Percentiles rank a stretch among this genome's conserved stretches.
phyloP scores from a whole-genome alignment of 345 rosid species.

The Eucalyptus erythrocorys region DNA sequence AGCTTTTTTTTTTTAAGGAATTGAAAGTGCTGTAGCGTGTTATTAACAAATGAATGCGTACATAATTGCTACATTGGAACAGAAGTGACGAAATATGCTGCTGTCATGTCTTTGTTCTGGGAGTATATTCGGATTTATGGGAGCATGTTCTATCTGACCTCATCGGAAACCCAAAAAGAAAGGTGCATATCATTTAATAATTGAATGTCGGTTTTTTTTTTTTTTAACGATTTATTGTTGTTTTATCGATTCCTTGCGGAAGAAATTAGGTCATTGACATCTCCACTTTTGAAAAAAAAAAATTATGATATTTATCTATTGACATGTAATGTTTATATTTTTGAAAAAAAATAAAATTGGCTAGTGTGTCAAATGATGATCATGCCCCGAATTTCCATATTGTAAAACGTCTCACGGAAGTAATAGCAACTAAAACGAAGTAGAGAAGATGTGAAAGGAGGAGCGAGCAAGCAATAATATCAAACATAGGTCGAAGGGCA shows the following conservation, averaged over 20 bases:
- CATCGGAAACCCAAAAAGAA: not conserved
- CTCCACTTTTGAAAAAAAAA: not conserved
- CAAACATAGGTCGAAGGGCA: not conserved
- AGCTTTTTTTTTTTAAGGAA: not conserved
- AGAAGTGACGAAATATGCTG: not conserved
- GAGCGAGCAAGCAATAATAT: not conserved
- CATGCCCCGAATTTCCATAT: not conserved
- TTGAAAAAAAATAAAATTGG: too few relatives aligned
- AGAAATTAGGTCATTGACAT: not conserved
- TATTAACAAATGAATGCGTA: not conserved
- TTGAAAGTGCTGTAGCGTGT: not conserved
- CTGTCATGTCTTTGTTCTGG: not conserved
- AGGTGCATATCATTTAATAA: not conserved
- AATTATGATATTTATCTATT: not conserved
- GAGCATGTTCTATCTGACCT: not conserved
- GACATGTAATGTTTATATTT: not conserved
- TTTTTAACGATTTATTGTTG: not conserved
- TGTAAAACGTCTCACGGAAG: fast-evolving
- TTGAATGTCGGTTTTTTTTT: not conserved
- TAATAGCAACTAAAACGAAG: not conserved
- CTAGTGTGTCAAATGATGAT: not conserved
- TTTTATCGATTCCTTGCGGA: not conserved
- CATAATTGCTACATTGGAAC: not conserved
- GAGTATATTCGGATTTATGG: not conserved
- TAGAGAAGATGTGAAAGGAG: not conserved